These are phyloP conservation scores for Cupressus sempervirens DNA, from an alignment of 75 land plant species.

Conservation along the genomic window DNA sequence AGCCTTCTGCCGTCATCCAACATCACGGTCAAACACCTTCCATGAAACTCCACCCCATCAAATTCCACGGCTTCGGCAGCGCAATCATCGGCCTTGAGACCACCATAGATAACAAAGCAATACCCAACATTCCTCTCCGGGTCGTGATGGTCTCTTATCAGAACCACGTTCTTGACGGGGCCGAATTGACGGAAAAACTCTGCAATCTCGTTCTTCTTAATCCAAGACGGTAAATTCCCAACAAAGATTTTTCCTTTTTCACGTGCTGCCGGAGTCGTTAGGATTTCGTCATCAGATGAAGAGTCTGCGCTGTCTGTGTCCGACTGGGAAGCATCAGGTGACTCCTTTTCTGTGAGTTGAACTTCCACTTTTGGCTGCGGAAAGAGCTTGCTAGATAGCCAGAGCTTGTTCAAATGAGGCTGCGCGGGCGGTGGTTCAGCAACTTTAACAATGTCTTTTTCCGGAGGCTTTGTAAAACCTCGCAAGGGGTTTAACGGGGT, in stretches of 20 bases:
- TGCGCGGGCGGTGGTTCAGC: neutral
- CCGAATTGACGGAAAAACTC: constrained; percentile 88
- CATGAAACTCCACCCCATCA: constrained; percentile 89
- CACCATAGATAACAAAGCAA: constrained; percentile 83
- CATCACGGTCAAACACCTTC: constrained; percentile 63
- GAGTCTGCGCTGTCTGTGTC: neutral
- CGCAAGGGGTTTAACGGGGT: constrained; percentile 28
- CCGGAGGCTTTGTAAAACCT: neutral
- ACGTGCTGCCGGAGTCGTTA: constrained; percentile 20
- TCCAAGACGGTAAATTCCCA: constrained; percentile 76
- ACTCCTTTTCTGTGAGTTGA: neutral
- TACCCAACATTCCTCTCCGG: constrained; percentile 78
- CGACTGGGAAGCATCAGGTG: neutral
- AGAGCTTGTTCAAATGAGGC: constrained; percentile 38
- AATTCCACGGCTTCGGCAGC: constrained; percentile 86
- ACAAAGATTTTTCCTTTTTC: constrained; percentile 85
- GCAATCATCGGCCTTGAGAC: constrained; percentile 48
- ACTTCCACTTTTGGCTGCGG: constrained; percentile 23
- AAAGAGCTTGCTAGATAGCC: constrained; percentile 54
- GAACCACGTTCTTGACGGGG: constrained; percentile 65
- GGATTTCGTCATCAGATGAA: neutral
- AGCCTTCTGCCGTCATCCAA: constrained; percentile 85
- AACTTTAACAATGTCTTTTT: neutral
- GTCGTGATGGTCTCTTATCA: constrained; percentile 64
- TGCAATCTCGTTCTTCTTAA: constrained; percentile 53